Evolutionary conservation across 1,139 yeast species (phyloP).

Genomic region (Diutina scorzettiae): DNA sequence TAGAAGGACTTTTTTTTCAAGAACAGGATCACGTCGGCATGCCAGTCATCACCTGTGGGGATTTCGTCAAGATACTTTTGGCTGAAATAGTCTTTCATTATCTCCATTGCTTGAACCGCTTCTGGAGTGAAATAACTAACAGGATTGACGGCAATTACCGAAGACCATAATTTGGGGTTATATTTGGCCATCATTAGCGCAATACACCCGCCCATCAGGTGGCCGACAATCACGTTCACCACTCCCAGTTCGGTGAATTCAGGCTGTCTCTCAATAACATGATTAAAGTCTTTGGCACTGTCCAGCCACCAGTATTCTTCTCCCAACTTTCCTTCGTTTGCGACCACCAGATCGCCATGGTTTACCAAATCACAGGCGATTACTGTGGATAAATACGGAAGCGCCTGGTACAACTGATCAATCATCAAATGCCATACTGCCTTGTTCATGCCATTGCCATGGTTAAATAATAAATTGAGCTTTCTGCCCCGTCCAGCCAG

Average conservation of each 20-base stretch:
- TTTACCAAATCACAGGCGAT: conserved; percentile 46
- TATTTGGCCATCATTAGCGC: neutral
- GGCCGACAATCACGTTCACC: neutral
- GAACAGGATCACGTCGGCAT: neutral
- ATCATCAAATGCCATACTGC: conserved; percentile 52
- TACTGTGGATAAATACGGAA: conserved; percentile 18
- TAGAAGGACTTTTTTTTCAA: neutral
- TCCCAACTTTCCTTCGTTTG: conserved; percentile 44
- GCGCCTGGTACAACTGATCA: conserved; percentile 16
- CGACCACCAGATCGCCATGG: conserved; percentile 56
- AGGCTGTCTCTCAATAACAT: conserved; percentile 16
- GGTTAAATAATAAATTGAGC: conserved; percentile 47
- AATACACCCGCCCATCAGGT: conserved; percentile 5
- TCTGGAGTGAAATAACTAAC: neutral
- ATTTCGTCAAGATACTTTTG: neutral
- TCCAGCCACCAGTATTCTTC: conserved; percentile 51
- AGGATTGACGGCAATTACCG: neutral
- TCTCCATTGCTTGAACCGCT: neutral
- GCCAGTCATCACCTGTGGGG: neutral
- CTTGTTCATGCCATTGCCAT: conserved; percentile 65
- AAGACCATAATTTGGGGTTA: neutral
- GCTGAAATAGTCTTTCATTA: neutral
- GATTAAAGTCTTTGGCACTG: conserved; percentile 40
- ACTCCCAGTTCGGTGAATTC: neutral
- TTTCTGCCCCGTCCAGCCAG: neutral